Evolutionary conservation across 257 asterid genomes (phyloP).

Genomic region (Agastache rugosa): DNA sequence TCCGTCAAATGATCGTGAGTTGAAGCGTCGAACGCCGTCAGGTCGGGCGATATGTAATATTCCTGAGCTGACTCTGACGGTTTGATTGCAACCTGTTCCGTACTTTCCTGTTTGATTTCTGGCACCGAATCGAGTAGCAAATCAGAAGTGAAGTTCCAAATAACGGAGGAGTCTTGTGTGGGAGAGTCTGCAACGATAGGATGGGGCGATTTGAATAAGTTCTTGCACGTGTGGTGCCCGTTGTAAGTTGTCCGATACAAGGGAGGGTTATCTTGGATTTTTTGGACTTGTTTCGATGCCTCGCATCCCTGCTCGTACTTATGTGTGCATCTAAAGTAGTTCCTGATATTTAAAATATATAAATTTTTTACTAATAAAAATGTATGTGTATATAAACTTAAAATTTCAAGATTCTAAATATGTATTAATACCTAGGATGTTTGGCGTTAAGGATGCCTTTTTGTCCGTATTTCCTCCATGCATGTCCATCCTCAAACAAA

Average conservation of each 20-base stretch:
- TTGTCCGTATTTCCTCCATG: conserved; percentile 90
- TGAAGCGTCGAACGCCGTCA: conserved; percentile 18
- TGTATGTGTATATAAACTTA: not conserved
- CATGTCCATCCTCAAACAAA: conserved; percentile 60
- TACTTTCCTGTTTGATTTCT: conserved; percentile 31
- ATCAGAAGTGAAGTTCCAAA: conserved; percentile 41
- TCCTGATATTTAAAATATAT: conserved; percentile 39
- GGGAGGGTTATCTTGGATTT: conserved; percentile 57
- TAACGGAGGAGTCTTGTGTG: conserved; percentile 42
- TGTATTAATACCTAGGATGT: conserved; percentile 57
- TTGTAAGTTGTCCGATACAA: conserved; percentile 57
- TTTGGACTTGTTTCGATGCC: conserved; percentile 73
- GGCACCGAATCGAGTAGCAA: not conserved
- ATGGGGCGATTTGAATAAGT: conserved; percentile 21
- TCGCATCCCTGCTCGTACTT: conserved; percentile 65
- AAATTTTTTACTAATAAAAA: not conserved
- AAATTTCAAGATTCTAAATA: not conserved
- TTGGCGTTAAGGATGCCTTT: conserved; percentile 55
- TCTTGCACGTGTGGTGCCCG: conserved; percentile 60
- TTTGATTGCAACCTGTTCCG: not conserved
- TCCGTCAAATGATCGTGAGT: conserved; percentile 6
- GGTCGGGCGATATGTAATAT: conserved; percentile 26
- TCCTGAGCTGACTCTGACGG: not conserved
- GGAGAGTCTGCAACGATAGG: conserved; percentile 36
- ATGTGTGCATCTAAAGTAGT: conserved; percentile 79